phyloP scores from a whole-genome alignment of 2,329 filamentous ascomycete genomes.

The Verticillium zaregamsianum region DNA sequence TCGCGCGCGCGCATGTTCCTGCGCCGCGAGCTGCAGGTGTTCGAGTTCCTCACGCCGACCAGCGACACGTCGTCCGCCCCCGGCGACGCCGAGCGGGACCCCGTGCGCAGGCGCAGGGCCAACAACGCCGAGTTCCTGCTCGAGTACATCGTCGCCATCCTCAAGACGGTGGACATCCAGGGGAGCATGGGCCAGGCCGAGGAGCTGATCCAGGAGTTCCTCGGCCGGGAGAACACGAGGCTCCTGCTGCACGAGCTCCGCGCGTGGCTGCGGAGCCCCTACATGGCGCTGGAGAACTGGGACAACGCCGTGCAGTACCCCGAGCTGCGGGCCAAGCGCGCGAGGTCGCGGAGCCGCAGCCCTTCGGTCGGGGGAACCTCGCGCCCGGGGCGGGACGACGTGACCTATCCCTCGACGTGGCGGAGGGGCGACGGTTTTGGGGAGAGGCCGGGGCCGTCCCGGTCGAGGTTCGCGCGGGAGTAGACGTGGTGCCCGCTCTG shows the following conservation, averaged over 20 bases:
- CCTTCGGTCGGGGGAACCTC: conserved; percentile 1
- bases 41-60: conserved; percentile 59
- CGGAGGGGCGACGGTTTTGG: conserved; percentile 9
- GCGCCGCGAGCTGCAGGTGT: conserved; percentile 78
- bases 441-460: not conserved
- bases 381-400: not conserved
- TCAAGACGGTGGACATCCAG: conserved; percentile 80
- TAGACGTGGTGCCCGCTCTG: not conserved
- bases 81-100: conserved; percentile 5
- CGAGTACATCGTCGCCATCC: conserved; percentile 78
- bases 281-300: conserved; percentile 68
- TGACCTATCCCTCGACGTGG: conserved; percentile 12
- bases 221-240: conserved; percentile 68
- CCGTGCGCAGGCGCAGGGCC: conserved; percentile 27
- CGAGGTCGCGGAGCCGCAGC: conserved; percentile 8
- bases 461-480: not conserved
- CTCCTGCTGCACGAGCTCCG: conserved; percentile 83
- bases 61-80: not conserved
- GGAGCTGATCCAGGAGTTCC: conserved; percentile 71
- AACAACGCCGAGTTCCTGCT: conserved; percentile 80
- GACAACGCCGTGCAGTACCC: conserved; percentile 74
- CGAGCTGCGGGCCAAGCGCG: conserved; percentile 1
- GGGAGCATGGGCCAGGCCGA: conserved; percentile 75
- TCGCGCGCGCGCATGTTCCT: conserved; percentile 78
- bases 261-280: conserved; percentile 80